Evolutionary conservation across 78 protist species (phyloP).

Genomic region (Reticulomyxa filosa): DNA sequence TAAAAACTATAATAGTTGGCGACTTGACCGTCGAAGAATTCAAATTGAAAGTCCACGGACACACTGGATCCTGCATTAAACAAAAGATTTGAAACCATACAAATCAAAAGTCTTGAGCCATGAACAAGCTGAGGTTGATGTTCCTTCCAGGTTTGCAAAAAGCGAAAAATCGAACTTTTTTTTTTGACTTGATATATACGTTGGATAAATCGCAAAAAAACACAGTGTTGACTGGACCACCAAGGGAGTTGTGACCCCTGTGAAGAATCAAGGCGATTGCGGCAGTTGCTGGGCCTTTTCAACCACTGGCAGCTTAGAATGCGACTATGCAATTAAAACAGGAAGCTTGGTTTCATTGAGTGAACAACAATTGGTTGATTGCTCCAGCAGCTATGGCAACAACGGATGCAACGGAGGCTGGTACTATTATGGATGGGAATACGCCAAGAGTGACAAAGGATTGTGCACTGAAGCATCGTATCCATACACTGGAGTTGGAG

Average conservation of each 20-base stretch:
- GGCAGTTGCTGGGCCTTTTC: constrained; percentile 2
- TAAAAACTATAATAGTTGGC: no score
- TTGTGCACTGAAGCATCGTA: constrained; percentile 49
- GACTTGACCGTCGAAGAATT: no score
- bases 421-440: constrained; percentile 29
- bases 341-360: neutral
- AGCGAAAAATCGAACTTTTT: no score
- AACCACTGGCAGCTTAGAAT: neutral
- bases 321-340: neutral
- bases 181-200: neutral
- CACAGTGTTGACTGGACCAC: neutral
- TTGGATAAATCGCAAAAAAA: neutral
- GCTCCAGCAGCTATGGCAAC: constrained; percentile 15
- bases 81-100: no score
- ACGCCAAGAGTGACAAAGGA: constrained; percentile 27
- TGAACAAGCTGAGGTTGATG: no score
- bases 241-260: neutral
- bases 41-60: no score
- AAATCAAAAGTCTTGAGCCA: no score
- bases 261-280: constrained; percentile 2
- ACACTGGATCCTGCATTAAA: no score
- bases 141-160: no score
- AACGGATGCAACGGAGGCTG: constrained; percentile 38
- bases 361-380: constrained; percentile 18
- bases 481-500: constrained; percentile 50